phyloP scores from a whole-genome alignment of 1,139 yeast genomes.

The Spathaspora sp. region DNA sequence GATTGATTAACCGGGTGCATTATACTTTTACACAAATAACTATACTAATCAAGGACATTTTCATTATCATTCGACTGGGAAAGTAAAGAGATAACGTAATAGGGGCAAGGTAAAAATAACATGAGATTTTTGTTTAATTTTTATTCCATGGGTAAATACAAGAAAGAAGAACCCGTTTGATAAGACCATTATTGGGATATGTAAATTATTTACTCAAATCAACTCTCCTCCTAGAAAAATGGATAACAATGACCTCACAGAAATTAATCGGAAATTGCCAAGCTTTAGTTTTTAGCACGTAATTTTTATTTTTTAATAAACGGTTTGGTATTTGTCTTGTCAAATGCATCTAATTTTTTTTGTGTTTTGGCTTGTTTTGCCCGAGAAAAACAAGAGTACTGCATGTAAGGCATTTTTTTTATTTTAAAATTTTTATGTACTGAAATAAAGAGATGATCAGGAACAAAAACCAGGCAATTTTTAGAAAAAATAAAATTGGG shows the following conservation, averaged over 20 bases:
- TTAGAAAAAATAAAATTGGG: neutral
- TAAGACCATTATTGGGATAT: no score
- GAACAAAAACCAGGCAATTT: slow-evolving; percentile 1
- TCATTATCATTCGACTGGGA: neutral
- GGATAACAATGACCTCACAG: neutral
- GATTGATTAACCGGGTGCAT: neutral
- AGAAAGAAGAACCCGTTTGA: no score
- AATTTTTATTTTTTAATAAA: neutral
- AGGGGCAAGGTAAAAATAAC: no score
- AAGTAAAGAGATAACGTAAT: neutral
- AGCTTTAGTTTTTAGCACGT: neutral
- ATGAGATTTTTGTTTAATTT: no score
- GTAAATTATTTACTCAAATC: neutral
- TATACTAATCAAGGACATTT: neutral
- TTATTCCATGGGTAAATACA: neutral
- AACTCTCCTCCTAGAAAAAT: neutral
- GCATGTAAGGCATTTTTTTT: neutral
- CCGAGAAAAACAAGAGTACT: neutral
- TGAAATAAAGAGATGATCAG: neutral
- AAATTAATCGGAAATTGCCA: neutral
- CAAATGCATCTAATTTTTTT: neutral
- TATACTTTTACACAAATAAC: neutral
- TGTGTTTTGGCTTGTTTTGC: neutral
- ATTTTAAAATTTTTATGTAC: neutral
- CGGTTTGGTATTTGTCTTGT: neutral